These are phyloP conservation scores for Roridomyces roridus DNA, from an alignment of 768 basidiomycete species.

Conservation along the genomic window DNA sequence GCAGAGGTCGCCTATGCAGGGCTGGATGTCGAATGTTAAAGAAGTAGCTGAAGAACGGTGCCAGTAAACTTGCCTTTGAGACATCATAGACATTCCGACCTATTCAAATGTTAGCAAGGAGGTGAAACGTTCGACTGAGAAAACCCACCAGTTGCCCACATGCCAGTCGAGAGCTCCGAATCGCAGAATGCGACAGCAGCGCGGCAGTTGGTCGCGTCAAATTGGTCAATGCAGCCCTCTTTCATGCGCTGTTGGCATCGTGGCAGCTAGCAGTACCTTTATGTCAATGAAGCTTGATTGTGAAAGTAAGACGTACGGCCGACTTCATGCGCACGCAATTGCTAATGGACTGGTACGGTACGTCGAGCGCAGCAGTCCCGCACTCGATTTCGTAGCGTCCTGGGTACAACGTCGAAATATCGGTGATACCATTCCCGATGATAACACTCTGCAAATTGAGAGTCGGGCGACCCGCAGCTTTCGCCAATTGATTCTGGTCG, in stretches of 20 bases:
- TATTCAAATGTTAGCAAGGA: conserved; percentile 19
- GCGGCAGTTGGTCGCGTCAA: conserved; percentile 68
- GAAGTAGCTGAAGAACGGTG: conserved; percentile 51
- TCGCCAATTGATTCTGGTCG: conserved; percentile 69
- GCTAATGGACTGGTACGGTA: conserved; percentile 59
- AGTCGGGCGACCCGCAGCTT: conserved; percentile 59
- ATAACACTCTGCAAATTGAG: conserved; percentile 74
- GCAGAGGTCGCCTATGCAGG: conserved; percentile 44
- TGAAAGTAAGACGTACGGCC: conserved; percentile 45
- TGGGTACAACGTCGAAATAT: conserved; percentile 56
- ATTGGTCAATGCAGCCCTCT: conserved; percentile 62
- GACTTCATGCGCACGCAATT: conserved; percentile 66
- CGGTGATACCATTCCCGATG: conserved; percentile 66
- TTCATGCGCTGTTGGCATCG: conserved; percentile 66
- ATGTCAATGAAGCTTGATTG: background rate
- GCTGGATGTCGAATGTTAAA: conserved; percentile 47
- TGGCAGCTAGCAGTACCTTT: conserved; percentile 51
- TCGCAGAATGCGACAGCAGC: conserved; percentile 71
- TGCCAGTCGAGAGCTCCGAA: conserved; percentile 49
- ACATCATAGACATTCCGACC: conserved; percentile 74
- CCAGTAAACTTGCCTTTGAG: conserved; percentile 70
- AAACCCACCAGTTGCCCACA: conserved; percentile 46
- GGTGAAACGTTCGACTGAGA: background rate
- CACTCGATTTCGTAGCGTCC: conserved; percentile 58
- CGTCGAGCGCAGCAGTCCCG: conserved; percentile 53